A percentile compares a stretch with the other conserved stretches of the same genome.
Conservation (phyloP, 225 moss, liverwort and hornwort species). For the Polytrichum commune region DNA sequence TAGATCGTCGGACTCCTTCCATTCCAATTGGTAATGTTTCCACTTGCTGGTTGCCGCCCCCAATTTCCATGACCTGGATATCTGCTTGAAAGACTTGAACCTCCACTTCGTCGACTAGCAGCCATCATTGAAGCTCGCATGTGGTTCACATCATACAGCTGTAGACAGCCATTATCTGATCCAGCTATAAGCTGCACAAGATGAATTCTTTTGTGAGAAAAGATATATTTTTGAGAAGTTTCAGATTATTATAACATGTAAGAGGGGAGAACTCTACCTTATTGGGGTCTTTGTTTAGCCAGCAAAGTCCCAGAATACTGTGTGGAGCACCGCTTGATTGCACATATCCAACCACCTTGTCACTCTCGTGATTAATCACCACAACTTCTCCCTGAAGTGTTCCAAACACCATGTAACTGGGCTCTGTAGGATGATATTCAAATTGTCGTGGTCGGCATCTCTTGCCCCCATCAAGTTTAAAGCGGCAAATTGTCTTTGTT, state of each 20-base stretch:
- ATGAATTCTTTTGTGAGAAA: not conserved
- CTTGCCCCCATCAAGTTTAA: constrained; percentile 49
- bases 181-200: constrained; percentile 75
- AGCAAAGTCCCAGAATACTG: constrained; percentile 80
- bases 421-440: constrained; percentile 83
- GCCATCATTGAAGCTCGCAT: constrained; percentile 66
- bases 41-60: constrained; percentile 41
- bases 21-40: constrained; percentile 26
- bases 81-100: constrained; percentile 32
- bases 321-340: constrained; percentile 71
- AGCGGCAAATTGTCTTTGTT: constrained; percentile 53
- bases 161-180: constrained; percentile 76
- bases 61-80: constrained; percentile 36
- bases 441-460: constrained; percentile 79
- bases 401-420: constrained; percentile 80
- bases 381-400: constrained; percentile 81
- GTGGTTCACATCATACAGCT: constrained; percentile 82
- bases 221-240: not conserved
- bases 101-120: constrained; percentile 32
- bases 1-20: constrained; percentile 69
- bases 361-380: constrained; percentile 80
- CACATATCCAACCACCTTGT: constrained; percentile 79
- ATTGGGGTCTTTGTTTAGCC: constrained; percentile 80
- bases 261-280: constrained; percentile 40
- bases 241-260: not conserved